phyloP scores from a whole-genome alignment of 805 yeast genomes.

The Metschnikowia reukaufii region DNA sequence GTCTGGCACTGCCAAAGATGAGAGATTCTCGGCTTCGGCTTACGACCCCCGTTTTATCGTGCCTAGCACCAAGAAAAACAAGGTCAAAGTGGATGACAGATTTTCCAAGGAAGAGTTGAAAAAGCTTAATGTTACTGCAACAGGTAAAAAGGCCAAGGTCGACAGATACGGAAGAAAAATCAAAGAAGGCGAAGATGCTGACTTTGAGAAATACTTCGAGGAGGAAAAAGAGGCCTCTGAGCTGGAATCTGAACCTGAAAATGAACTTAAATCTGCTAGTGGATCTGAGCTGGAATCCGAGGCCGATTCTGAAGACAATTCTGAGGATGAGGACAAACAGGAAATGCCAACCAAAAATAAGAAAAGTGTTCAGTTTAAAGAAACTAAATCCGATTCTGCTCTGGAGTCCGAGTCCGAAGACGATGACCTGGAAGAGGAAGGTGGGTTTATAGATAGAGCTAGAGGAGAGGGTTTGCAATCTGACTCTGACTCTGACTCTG shows the following conservation, averaged over 20 bases:
- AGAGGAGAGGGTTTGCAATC: conserved; percentile 61
- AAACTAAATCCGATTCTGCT: conserved; percentile 6
- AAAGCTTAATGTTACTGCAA: conserved; percentile 42
- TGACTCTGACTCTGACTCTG: conserved; percentile 46
- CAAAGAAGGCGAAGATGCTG: conserved; percentile 41
- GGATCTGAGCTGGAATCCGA: conserved; percentile 27
- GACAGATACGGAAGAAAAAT: conserved; percentile 87
- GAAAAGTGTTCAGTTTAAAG: conserved; percentile 11
- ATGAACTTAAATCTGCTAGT: conserved; percentile 3
- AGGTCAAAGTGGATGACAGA: conserved; percentile 81
- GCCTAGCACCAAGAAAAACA: conserved; percentile 67
- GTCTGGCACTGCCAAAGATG: conserved; percentile 44
- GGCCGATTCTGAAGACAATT: conserved; percentile 16
- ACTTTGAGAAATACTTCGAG: conserved; percentile 57
- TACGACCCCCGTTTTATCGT: conserved; percentile 85
- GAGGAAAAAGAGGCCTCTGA: conserved; percentile 43
- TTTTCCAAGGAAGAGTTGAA: conserved; percentile 66
- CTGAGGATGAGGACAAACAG: conserved; percentile 5
- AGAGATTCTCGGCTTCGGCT: conserved; percentile 75
- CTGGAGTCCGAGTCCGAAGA: conserved; percentile 17
- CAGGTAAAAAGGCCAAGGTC: conserved; percentile 62
- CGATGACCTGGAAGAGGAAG: conserved; percentile 22
- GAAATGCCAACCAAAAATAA: conserved; percentile 8
- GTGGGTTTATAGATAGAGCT: conserved; percentile 51
- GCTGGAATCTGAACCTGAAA: conserved; percentile 18